Base-by-base conservation (phyloP, 306 rosid species). In the Leucaena leucocephala region DNA sequence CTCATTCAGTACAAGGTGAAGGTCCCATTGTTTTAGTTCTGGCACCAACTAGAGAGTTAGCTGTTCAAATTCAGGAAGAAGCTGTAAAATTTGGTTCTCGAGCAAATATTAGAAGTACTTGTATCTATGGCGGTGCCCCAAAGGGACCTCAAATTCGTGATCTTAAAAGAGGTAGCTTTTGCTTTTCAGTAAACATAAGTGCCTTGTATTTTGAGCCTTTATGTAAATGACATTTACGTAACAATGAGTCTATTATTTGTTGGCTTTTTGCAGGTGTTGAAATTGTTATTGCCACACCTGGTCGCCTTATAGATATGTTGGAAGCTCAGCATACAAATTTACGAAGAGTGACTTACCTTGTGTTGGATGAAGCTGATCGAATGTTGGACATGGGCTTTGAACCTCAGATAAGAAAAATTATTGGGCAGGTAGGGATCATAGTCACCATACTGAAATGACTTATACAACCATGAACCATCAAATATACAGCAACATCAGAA, bases 301-400 rank as follows among this genome's bases (percentile, higher is more conserved):
- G 98, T 57, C 91, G 98, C 34, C 83, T 92, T 33, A 95, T 95
- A 76, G 98, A 95, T 92, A 91, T 95, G 98, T 85, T 95, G 90
- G 98, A 95, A 87, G 95, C 94, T 69, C 94, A 87, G 74, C 90
- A 90, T 82, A 92, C 98, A 33, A 92, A 89, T 87, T 78, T 95
- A 85, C 87, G 90, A 66, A 89, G 98, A 86, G 98, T 95, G 78
- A 95, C 98, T 36, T 92, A 92, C 77, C 96, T 95, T 64, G 98
- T 95, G 54, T 85, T 95, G 79, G 98, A 95, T 82, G 97, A 95
- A 83, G 98, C 98, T 71, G 98, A 95, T 86, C 82, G 98, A 80
- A 95, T 95, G 98, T 85, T 95, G 86, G 98, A 95, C 85, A 95
- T 95, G 98, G 98, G 98, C 71, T 95, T 95, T 86, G 98, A 95